Conservation (phyloP, 2,329 filamentous ascomycete species). For the Fragosphaeria purpurea region DNA sequence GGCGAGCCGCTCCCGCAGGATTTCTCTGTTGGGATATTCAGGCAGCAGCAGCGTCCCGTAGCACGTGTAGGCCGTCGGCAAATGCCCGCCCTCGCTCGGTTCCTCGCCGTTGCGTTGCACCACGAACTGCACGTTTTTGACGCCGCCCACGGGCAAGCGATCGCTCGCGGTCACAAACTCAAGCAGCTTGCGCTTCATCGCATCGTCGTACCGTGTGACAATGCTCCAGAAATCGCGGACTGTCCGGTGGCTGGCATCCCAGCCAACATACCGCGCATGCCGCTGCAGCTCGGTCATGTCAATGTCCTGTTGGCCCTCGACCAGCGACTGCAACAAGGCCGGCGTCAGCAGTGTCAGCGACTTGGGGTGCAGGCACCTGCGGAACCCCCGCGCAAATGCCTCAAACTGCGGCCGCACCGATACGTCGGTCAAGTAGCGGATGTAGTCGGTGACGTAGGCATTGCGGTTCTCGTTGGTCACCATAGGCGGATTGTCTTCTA, state of each 20-base stretch:
- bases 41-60: constrained; percentile 83
- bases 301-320: constrained; percentile 77
- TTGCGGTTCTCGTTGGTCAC: constrained; percentile 74
- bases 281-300: constrained; percentile 63
- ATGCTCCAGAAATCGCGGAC: constrained; percentile 79
- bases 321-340: constrained; percentile 59
- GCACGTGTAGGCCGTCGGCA: constrained; percentile 88
- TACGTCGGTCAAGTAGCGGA: constrained; percentile 68
- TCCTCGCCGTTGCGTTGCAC: constrained; percentile 68
- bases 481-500: constrained; percentile 47
- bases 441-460: constrained; percentile 74
- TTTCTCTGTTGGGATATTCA: constrained; percentile 62
- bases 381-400: constrained; percentile 76
- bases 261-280: constrained; percentile 72
- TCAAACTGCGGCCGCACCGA: constrained; percentile 68
- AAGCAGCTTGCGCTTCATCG: constrained; percentile 65
- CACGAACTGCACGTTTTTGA: constrained; percentile 71
- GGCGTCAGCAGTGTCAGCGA: constrained; percentile 65
- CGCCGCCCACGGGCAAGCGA: constrained; percentile 77
- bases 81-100: constrained; percentile 37
- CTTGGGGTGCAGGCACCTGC: constrained; percentile 58
- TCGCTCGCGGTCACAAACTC: constrained; percentile 95
- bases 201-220: constrained; percentile 55
- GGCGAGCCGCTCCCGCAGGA: constrained; percentile 63
- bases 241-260: constrained; percentile 56